Conservation (phyloP, 2,329 filamentous ascomycete genomes). For the Talaromyces sp. region DNA sequence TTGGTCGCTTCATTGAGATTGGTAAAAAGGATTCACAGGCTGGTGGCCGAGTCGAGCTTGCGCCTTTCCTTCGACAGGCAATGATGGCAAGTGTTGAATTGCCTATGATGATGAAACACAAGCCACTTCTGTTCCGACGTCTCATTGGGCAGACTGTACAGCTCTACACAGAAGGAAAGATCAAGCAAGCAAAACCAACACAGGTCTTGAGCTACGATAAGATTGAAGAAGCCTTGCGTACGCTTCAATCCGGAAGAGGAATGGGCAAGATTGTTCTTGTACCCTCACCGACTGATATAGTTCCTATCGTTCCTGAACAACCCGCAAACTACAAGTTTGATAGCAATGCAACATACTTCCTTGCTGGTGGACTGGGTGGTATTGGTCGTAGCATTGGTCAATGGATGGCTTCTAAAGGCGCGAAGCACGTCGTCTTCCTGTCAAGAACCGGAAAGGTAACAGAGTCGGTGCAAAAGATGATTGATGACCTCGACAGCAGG, state of each 20-base stretch:
- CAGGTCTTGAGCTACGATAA: slow-evolving; percentile 22
- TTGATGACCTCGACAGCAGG: slow-evolving; percentile 23
- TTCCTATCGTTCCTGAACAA: slow-evolving; percentile 23
- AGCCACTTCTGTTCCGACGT: slow-evolving; percentile 19
- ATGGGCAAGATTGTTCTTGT: slow-evolving; percentile 27
- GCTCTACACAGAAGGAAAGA: slow-evolving; percentile 23
- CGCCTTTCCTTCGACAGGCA: slow-evolving; percentile 23
- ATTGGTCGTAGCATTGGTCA: slow-evolving; percentile 26
- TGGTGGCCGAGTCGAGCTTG: slow-evolving; percentile 20
- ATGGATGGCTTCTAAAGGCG: slow-evolving; percentile 29
- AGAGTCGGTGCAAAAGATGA: slow-evolving; percentile 22
- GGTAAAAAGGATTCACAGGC: slow-evolving; percentile 23
- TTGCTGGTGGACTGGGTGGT: slow-evolving; percentile 27
- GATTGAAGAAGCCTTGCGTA: slow-evolving; percentile 25
- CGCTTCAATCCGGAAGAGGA: slow-evolving; percentile 25
- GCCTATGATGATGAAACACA: slow-evolving; percentile 22
- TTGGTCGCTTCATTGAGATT: slow-evolving; percentile 26
- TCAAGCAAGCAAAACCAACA: slow-evolving; percentile 23
- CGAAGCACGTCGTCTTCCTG: slow-evolving; percentile 32
- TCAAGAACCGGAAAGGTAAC: slow-evolving; percentile 28
- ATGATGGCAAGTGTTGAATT: slow-evolving; percentile 24
- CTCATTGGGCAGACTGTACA: slow-evolving; percentile 22
- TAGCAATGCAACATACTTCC: slow-evolving; percentile 25
- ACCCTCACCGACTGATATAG: slow-evolving; percentile 19
- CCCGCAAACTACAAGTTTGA: slow-evolving; percentile 19